Evolutionary conservation across 2,329 filamentous ascomycete species (phyloP).

Genomic region (Penicillium sp.): DNA sequence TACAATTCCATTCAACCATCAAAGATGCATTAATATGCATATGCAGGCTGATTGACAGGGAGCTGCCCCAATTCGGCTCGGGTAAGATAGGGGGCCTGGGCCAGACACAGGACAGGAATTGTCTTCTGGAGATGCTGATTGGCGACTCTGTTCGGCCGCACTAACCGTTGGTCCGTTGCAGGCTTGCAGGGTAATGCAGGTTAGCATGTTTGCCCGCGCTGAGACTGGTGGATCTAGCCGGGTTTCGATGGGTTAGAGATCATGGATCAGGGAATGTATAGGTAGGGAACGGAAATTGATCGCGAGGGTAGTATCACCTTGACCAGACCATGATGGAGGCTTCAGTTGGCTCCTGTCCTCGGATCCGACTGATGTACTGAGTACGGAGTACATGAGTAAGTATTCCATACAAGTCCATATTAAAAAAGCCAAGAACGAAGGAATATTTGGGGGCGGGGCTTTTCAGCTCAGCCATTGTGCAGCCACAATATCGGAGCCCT

Average conservation of each 20-base stretch:
- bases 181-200: background rate
- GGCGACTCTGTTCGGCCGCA: constrained; percentile 22
- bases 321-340: background rate
- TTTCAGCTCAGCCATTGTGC: constrained; percentile 13
- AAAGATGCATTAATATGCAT: constrained; percentile 2
- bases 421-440: background rate
- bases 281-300: constrained; percentile 10
- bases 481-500: background rate
- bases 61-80: background rate
- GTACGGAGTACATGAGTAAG: too few species aligned
- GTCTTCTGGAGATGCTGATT: constrained; percentile 19
- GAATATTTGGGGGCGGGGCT: constrained; percentile 6
- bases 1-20: background rate
- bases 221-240: constrained; percentile 12
- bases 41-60: background rate
- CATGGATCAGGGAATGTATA: background rate
- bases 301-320: background rate
- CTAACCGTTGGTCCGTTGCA: constrained; percentile 14
- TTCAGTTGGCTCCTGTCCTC: background rate
- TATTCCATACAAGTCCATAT: too few species aligned
- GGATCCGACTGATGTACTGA: background rate
- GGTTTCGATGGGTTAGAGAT: background rate
- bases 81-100: constrained; percentile 6
- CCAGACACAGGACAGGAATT: background rate
- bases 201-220: constrained; percentile 11